Percentiles rank a stretch among this genome's conserved stretches.
These are phyloP conservation scores for Candida pseudoglaebosa DNA, from an alignment of 805 yeast species.

Conservation along the genomic window DNA sequence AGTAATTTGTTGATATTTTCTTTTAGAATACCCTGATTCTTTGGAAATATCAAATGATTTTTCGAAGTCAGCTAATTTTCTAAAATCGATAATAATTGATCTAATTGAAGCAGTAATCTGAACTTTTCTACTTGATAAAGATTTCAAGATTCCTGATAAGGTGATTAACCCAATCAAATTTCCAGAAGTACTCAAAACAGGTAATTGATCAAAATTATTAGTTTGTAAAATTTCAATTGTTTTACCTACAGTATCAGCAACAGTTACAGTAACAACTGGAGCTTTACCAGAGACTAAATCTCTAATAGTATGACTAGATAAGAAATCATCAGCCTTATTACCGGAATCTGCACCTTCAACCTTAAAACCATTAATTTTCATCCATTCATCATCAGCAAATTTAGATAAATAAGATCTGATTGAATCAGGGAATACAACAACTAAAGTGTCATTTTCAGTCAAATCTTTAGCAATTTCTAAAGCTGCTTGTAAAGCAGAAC, in stretches of 20 bases:
- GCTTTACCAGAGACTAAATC: conserved; percentile 62
- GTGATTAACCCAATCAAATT: conserved; percentile 75
- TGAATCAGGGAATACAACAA: conserved; percentile 81
- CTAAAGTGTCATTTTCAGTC: conserved; percentile 70
- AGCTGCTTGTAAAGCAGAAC: conserved; percentile 78
- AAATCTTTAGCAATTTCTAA: conserved; percentile 63
- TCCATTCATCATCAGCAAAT: conserved; percentile 90
- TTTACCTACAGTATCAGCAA: conserved; percentile 53
- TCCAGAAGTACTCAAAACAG: conserved; percentile 60
- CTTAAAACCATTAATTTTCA: conserved; percentile 67
- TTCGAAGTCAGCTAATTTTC: conserved; percentile 63
- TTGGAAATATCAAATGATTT: conserved; percentile 61
- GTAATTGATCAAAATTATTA: conserved; percentile 82
- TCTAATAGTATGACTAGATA: conserved; percentile 47
- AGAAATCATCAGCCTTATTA: conserved; percentile 39
- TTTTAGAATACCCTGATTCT: conserved; percentile 52
- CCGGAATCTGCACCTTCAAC: conserved; percentile 47
- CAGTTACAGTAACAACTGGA: conserved; percentile 73
- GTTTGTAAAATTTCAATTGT: conserved; percentile 68
- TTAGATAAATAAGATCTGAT: conserved; percentile 83
- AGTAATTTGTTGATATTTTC: conserved; percentile 64
- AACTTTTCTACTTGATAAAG: conserved; percentile 57
- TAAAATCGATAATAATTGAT: conserved; percentile 68
- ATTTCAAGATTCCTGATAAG: conserved; percentile 64
- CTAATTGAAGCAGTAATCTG: conserved; percentile 53